phyloP scores from a whole-genome alignment of 371 early-diverging fungal genomes.

The Apophysomyces trapeziformis region DNA sequence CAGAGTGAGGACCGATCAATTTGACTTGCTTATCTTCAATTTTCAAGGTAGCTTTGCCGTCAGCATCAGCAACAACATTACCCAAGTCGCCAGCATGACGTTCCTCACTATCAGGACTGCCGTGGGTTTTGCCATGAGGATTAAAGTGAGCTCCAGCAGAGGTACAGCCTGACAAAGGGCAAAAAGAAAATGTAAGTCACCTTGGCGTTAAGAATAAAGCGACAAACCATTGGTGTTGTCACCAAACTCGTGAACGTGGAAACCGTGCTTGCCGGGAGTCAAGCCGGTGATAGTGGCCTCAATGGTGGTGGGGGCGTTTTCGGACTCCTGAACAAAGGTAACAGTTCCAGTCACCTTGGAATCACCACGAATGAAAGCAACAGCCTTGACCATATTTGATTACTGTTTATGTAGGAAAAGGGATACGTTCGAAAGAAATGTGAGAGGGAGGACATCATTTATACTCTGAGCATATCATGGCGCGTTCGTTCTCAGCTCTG shows the following conservation, averaged over 20 bases:
- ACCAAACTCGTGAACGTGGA: conserved; percentile 85
- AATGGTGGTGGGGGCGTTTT: conserved; percentile 57
- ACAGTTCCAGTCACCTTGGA: conserved; percentile 70
- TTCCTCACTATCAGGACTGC: conserved; percentile 63
- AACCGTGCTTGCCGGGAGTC: conserved; percentile 80
- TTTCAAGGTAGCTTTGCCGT: conserved; percentile 59
- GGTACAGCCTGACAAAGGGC: conserved; percentile 54
- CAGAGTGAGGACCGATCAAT: conserved; percentile 72
- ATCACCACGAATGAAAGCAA: conserved; percentile 63
- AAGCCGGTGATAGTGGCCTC: conserved; percentile 66
- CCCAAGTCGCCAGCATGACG: conserved; percentile 93
- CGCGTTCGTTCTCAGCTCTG: conserved; percentile 10
- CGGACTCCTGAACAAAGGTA: conserved; percentile 67
- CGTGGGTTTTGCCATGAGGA: conserved; percentile 78
- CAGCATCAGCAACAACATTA: conserved; percentile 65
- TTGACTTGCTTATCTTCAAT: conserved; percentile 61
- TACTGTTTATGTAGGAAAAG: not conserved
- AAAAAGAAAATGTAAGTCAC: not conserved
- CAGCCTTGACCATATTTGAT: conserved; percentile 63
- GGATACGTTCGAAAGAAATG: not conserved
- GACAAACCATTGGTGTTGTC: conserved; percentile 70
- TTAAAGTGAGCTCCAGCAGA: conserved; percentile 85
- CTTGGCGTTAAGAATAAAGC: not conserved
- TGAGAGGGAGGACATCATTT: not conserved
- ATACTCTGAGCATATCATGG: too few relatives aligned